phyloP scores from a whole-genome alignment of 176 grass and related monocot genomes.

The Triticum urartu region DNA sequence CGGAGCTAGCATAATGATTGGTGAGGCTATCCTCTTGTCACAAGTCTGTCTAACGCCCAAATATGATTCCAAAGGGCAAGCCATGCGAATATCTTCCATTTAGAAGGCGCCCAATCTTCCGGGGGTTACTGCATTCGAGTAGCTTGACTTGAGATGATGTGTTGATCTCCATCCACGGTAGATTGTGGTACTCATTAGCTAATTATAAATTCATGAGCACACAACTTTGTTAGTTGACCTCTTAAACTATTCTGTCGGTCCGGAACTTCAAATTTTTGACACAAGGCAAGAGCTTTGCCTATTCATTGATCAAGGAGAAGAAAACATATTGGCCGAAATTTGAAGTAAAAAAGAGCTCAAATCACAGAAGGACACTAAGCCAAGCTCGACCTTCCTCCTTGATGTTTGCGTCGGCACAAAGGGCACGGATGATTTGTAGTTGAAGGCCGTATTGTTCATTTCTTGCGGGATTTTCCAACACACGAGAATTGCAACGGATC shows the following conservation, averaged over 20 bases:
- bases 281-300: background rate
- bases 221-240: background rate
- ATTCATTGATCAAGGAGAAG: background rate
- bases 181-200: background rate
- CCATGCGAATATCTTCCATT: background rate
- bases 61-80: background rate
- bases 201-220: too few relatives aligned
- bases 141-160: background rate
- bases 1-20: background rate
- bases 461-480: background rate
- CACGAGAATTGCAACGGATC: background rate
- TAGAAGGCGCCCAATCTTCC: background rate
- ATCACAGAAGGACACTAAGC: background rate
- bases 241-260: background rate
- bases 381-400: background rate
- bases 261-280: background rate
- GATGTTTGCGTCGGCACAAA: background rate
- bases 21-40: background rate
- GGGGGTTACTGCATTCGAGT: background rate
- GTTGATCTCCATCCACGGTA: too few relatives aligned
- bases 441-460: background rate
- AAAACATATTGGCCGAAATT: background rate
- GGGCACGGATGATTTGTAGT: too few relatives aligned
- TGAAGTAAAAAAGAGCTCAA: background rate
- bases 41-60: background rate